Conservation (phyloP, 2,329 filamentous ascomycete genomes). For the Talaromyces sp. region DNA sequence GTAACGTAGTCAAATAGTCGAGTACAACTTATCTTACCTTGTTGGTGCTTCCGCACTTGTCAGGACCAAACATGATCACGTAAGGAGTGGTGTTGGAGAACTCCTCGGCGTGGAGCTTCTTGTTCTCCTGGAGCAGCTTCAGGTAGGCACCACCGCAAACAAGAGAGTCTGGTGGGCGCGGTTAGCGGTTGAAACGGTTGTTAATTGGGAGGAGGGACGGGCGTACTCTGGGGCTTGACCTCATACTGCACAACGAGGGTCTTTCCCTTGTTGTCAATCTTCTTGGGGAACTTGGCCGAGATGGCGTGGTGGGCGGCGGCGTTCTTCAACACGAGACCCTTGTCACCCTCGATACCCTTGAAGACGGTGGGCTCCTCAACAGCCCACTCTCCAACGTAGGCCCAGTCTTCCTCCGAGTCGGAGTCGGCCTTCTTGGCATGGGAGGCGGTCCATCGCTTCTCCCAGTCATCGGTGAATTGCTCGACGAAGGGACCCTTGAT, state of each 20-base stretch:
- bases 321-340: slow-evolving; percentile 97
- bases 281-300: slow-evolving; percentile 95
- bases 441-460: slow-evolving; percentile 86
- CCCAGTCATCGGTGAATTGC: slow-evolving; percentile 97
- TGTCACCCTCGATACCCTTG: slow-evolving; percentile 91
- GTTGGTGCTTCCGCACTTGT: slow-evolving; percentile 99
- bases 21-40: slow-evolving; percentile 62
- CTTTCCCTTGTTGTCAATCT: slow-evolving; percentile 96
- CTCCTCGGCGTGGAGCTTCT: slow-evolving; percentile 92
- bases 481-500: slow-evolving; percentile 94
- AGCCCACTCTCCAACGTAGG: slow-evolving; percentile 92
- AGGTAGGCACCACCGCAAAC: slow-evolving; percentile 98
- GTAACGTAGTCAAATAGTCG: slow-evolving; percentile 4
- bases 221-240: slow-evolving; percentile 95
- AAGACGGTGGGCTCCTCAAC: slow-evolving; percentile 89
- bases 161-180: slow-evolving; percentile 65
- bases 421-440: slow-evolving; percentile 94
- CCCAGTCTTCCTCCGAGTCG: slow-evolving; percentile 83
- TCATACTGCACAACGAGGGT: slow-evolving; percentile 97
- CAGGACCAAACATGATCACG: slow-evolving; percentile 99
- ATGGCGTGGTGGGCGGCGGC: slow-evolving; percentile 97
- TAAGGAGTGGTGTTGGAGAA: slow-evolving; percentile 97
- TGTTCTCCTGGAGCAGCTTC: slow-evolving; percentile 98
- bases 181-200: slow-evolving; percentile 28
- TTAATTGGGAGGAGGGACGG: not conserved